Evolutionary conservation across 2,329 filamentous ascomycete species (phyloP).

Genomic region (Alternaria postmessia): DNA sequence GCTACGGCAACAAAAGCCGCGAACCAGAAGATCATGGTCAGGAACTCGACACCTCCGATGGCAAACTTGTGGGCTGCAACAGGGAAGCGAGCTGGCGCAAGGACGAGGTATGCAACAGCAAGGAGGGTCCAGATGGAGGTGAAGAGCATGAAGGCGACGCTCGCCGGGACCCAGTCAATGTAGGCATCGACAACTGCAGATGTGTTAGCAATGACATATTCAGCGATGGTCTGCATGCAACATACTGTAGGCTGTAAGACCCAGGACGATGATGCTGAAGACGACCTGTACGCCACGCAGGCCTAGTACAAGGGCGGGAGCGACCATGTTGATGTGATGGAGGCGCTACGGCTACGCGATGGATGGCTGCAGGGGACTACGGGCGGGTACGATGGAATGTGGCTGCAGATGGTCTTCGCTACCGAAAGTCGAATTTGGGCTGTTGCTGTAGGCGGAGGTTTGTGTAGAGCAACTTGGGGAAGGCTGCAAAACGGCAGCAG

Average conservation of each 20-base stretch:
- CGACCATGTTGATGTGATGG: constrained; percentile 26
- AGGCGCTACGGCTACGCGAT: constrained; percentile 5
- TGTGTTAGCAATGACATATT: constrained; percentile 9
- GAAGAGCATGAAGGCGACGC: constrained; percentile 82
- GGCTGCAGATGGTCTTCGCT: constrained; percentile 6
- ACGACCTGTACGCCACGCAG: constrained; percentile 73
- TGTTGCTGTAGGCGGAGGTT: neutral
- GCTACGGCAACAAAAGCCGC: constrained; percentile 82
- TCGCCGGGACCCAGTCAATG: constrained; percentile 60
- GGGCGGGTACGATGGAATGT: constrained; percentile 8
- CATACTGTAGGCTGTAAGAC: constrained; percentile 77
- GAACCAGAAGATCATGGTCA: constrained; percentile 92
- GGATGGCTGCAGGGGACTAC: constrained; percentile 4
- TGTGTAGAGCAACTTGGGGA: neutral
- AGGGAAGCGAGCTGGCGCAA: constrained; percentile 70
- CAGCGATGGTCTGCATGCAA: constrained; percentile 16
- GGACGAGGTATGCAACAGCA: constrained; percentile 72
- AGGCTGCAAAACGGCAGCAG: constrained; percentile 3
- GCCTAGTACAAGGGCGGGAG: constrained; percentile 61
- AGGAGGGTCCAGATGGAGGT: constrained; percentile 76
- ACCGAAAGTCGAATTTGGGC: neutral
- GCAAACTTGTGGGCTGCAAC: constrained; percentile 70
- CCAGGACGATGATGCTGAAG: constrained; percentile 78
- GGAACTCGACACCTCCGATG: constrained; percentile 72
- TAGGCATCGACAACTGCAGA: constrained; percentile 58